These are phyloP conservation scores for Aspergillus niger DNA, from an alignment of 2,329 filamentous ascomycete species.

Conservation along the genomic window DNA sequence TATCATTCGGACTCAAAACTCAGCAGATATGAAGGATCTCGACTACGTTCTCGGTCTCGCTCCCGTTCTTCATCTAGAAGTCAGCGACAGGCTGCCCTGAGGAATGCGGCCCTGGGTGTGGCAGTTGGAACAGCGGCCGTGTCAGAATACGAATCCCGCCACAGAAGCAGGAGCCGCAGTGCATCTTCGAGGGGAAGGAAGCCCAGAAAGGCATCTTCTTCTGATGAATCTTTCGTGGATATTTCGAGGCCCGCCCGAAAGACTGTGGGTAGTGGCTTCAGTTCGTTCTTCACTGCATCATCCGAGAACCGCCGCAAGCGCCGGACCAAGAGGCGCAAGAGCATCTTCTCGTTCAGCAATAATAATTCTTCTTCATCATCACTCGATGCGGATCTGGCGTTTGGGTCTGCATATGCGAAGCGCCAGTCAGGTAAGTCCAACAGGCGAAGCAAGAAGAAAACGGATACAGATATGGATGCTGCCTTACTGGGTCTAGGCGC, in stretches of 20 bases:
- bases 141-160: constrained; percentile 28
- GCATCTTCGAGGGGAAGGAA: constrained; percentile 38
- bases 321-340: constrained; percentile 48
- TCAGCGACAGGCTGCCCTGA: constrained; percentile 30
- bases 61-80: constrained; percentile 44
- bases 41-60: constrained; percentile 37
- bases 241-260: constrained; percentile 60
- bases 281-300: constrained; percentile 64
- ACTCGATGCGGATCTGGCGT: constrained; percentile 68
- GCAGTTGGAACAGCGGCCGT: constrained; percentile 34
- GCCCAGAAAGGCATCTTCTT: constrained; percentile 49
- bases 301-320: constrained; percentile 57
- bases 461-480: constrained; percentile 44
- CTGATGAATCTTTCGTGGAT: constrained; percentile 64
- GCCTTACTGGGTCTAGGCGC: constrained; percentile 52
- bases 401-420: constrained; percentile 59
- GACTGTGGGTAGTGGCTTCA: constrained; percentile 57
- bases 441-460: constrained; percentile 29
- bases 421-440: constrained; percentile 40
- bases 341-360: constrained; percentile 62
- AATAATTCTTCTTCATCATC: constrained; percentile 68
- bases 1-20: constrained; percentile 29
- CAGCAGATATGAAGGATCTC: constrained; percentile 26
- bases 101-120: constrained; percentile 42
- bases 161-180: constrained; percentile 32